Evolutionary conservation across 176 grass and related monocot species (phyloP), one percentile per base, ranked within the genome.

Genomic region (Paspalum vaginatum): DNA sequence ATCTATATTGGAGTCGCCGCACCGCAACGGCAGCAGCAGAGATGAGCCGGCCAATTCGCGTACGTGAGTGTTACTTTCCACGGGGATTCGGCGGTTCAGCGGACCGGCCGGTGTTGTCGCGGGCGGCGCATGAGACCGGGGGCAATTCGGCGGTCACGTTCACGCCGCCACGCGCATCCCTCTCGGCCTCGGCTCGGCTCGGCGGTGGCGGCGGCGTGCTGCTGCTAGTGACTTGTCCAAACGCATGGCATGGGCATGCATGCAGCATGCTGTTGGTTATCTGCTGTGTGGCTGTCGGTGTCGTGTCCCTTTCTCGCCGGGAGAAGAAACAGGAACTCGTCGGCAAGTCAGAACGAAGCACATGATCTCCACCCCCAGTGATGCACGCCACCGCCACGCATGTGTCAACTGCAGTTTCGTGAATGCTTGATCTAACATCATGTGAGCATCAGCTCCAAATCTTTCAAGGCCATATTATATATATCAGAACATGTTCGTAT

Each of bases 221-320:
- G 42, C 15, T 11, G 58, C 58, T 49, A 49, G 57, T 49, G 43
- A 63, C 75, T 43, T 50, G 14, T 7, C 1, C 15, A n/a, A 47
- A 77, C 32, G 43, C 59, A 49, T 52, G 76, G 11, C 51, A 74
- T 78, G 47, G 7, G 59, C 20, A 68, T 68, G 65, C 65, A 45
- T 6, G 40, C 37, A 20, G 51, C 54, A 44, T 20, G 64, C n/a
- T 69, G 22, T 11, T 71, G 66, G 24, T 37, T 8, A n/a, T n/a
- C 79, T 24, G 43, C 55, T 61, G 25, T 22, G 57, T 47, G 37
- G 65, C 65, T 68, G 65, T 46, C 65, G 42, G 65, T 44, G 32
- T n/a, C 24, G 44, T 40, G 26, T 18, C 18, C 25, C 11, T 68
- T 25, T 56, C 49, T 25, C 16, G 11, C 14, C 59, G 32, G 18